phyloP scores from a whole-genome alignment of 306 rosid species.

The Cyclanthera cordifolia region DNA sequence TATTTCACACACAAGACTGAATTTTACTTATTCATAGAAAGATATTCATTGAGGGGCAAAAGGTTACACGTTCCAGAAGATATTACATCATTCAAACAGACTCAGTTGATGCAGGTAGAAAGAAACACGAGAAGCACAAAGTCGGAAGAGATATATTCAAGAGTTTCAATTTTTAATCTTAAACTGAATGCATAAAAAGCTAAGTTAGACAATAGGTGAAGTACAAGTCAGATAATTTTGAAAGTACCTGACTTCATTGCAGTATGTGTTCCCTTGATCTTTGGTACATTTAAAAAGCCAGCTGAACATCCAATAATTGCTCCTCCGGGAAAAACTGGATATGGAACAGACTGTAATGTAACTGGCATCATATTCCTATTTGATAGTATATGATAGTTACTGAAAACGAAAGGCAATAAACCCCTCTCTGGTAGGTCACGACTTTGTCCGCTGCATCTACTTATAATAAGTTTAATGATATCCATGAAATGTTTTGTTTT shows the following conservation, averaged over 20 bases:
- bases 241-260: slow-evolving; percentile 91
- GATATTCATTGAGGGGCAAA: not conserved
- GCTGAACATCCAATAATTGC: slow-evolving; percentile 90
- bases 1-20: not conserved
- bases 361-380: slow-evolving; percentile 54
- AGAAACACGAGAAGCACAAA: not conserved
- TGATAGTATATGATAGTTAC: slow-evolving; percentile 3
- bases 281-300: slow-evolving; percentile 88
- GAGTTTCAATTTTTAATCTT: not conserved
- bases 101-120: not conserved
- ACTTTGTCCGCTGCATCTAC: not conserved
- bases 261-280: slow-evolving; percentile 89
- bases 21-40: not conserved
- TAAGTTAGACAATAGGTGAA: not conserved
- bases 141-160: not conserved
- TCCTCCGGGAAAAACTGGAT: slow-evolving; percentile 99
- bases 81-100: not conserved
- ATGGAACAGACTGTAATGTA: slow-evolving; percentile 98
- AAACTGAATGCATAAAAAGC: not conserved
- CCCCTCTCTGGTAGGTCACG: not conserved
- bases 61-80: not conserved
- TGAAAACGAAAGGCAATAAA: not conserved
- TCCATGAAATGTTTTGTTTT: too few species aligned
- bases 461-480: not conserved
- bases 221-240: not conserved